Evolutionary conservation across 495 filamentous ascomycete genomes (phyloP), one percentile per base, ranked within the genome.

Genomic region (Aspergillus incahuasiensis): DNA sequence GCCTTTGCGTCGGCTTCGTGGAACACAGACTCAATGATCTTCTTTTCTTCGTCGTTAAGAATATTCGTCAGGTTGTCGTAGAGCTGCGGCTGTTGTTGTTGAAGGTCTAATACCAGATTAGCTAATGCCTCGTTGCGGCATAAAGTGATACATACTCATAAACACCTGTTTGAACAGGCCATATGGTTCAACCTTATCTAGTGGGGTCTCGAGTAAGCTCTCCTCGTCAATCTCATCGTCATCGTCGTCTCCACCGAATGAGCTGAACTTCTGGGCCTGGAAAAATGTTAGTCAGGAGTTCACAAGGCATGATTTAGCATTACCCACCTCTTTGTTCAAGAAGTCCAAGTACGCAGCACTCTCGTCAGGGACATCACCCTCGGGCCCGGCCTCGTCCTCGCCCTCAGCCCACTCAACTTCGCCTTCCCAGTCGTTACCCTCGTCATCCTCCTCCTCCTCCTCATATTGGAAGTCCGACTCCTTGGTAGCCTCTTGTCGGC

Each of bases 131-230:
- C 5, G 21, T 20, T 34, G 21, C 5, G n/a, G 22, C 5, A n/a
- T 28, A 25, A 21, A 22, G 2, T 24, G 22, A 34, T 24, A 82
- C 89, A 61, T 86, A 96, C 94, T 86, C 58, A 95, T 61, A 54
- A 98, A 74, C 16, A 88, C 83, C 56, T 81, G 74, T 69, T 88
- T 85, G 79, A 98, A 96, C 57, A 95, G 72, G 59, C 82, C 79
- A 68, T 98, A 98, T 8, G 92, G 92, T 68, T 98, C 95, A 51
- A 98, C 78, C 70, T 90, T 90, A 72, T 98, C 95, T 32, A 98
- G 75, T 21, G 92, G 94, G 6, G 92, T 94, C 69, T 97, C 94
- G 11, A 97, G 83, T 49, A 97, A 75, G 48, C 86, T 86, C 68
- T 92, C 91, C 61, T 98, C 94, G 63, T 97, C 94, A 21, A 95